Conservation (phyloP, 306 rosid genomes). For the Prunus mongolica region DNA sequence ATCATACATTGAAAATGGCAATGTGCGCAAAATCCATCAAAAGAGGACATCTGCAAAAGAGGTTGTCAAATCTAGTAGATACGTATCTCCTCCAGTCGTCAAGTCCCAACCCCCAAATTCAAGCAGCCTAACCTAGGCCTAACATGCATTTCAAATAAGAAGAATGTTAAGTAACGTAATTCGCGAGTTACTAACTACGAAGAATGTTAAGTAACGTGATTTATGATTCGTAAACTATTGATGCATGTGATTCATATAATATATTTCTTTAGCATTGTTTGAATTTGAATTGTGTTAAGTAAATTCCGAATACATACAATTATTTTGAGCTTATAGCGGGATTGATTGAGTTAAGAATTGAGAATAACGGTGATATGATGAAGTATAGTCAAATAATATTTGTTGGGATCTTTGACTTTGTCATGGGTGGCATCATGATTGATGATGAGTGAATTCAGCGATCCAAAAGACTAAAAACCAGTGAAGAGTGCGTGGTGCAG, state of each 20-base stretch:
- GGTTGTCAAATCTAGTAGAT: not conserved
- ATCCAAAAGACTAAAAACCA: not conserved
- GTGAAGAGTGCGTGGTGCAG: not conserved
- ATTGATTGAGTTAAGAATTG: too few relatives aligned
- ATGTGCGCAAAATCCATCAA: not conserved
- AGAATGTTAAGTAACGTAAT: too few relatives aligned
- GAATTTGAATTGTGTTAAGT: too few relatives aligned
- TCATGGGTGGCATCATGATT: not conserved
- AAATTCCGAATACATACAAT: too few relatives aligned
- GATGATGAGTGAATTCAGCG: not conserved
- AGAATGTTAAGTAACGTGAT: too few relatives aligned
- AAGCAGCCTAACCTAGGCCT: not conserved
- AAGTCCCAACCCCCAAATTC: not conserved
- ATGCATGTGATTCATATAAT: too few relatives aligned
- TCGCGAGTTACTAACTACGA: fast-evolving
- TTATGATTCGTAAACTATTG: fast-evolving
- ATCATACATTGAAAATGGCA: not conserved
- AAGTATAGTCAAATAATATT: not conserved
- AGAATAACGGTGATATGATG: not conserved
- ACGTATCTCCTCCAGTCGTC: not conserved
- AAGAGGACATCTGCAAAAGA: not conserved
- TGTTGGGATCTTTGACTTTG: slow-evolving; percentile 1
- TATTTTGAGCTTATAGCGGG: too few relatives aligned
- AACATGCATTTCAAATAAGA: too few relatives aligned
- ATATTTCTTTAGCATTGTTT: too few relatives aligned